These are phyloP conservation scores for Raphidocelis subcapitata DNA, from an alignment of 139 green algal genomes.

Conservation along the genomic window DNA sequence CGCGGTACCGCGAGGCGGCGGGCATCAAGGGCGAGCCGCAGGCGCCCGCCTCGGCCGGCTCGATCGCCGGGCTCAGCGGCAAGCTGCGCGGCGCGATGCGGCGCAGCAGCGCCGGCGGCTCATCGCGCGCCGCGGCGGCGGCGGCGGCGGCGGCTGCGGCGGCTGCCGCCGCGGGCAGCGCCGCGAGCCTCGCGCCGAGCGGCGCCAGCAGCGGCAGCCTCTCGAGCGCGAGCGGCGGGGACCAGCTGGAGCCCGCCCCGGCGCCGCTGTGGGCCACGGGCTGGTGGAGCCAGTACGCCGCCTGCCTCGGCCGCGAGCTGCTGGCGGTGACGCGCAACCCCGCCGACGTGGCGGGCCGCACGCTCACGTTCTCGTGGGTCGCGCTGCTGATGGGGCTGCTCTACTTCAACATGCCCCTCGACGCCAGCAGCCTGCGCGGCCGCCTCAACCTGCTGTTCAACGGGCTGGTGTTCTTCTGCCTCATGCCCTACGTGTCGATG, in stretches of 20 bases:
- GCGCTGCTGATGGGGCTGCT: conserved; percentile 47
- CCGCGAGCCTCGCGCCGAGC: too few relatives aligned
- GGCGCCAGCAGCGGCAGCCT: too few relatives aligned
- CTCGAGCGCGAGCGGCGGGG: too few relatives aligned
- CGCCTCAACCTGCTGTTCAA: conserved; percentile 49
- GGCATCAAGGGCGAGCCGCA: too few relatives aligned
- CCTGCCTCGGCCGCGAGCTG: conserved; percentile 30
- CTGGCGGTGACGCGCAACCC: conserved; percentile 46
- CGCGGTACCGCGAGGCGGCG: conserved; percentile 11
- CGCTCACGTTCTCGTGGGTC: conserved; percentile 47
- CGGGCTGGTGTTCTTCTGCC: conserved; percentile 56
- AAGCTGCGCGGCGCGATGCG: too few relatives aligned
- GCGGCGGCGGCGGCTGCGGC: too few relatives aligned
- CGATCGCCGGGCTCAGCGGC: too few relatives aligned
- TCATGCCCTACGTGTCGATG: conserved; percentile 69
- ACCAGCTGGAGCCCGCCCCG: too few relatives aligned
- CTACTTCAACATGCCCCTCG: conserved; percentile 37
- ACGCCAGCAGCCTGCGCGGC: conserved; percentile 16
- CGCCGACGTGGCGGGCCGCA: conserved; percentile 42
- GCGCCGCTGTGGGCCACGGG: conserved; percentile 13
- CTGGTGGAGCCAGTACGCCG: conserved; percentile 36
- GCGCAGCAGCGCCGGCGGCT: too few relatives aligned
- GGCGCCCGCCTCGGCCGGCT: too few relatives aligned
- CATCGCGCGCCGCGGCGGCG: too few relatives aligned
- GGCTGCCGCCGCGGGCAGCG: too few relatives aligned